Evolutionary conservation across 441 rosid genomes (phyloP).

Genomic region (Pelargonium exstipulatum): DNA sequence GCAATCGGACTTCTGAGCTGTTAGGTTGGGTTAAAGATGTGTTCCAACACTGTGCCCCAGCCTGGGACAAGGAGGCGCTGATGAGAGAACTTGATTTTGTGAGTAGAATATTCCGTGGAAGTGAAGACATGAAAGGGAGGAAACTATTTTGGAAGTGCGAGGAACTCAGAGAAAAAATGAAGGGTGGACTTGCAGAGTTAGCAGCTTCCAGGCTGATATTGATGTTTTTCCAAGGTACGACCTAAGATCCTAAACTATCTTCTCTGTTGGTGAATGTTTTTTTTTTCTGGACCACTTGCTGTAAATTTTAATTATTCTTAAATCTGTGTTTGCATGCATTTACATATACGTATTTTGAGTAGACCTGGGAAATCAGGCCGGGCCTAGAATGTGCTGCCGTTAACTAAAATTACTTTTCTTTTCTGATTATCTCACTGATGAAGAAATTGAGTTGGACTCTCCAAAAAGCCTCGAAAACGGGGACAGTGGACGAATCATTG

Average conservation of each 20-base stretch:
- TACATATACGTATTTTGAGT: background rate
- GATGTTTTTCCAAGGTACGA: conserved; percentile 77
- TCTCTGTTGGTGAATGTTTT: conserved; percentile 2
- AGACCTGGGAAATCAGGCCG: background rate
- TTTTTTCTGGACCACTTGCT: background rate
- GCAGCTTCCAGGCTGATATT: conserved; percentile 68
- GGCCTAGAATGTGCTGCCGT: background rate
- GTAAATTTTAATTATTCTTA: conserved; percentile 1
- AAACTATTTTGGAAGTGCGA: conserved; percentile 84
- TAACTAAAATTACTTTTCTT: background rate
- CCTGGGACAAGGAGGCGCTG: conserved; percentile 83
- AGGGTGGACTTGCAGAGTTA: conserved; percentile 63
- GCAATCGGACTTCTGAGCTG: conserved; percentile 85
- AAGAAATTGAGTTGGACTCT: conserved; percentile 81
- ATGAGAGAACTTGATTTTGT: conserved; percentile 84
- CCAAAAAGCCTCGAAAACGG: conserved; percentile 72
- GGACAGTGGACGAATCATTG: conserved; percentile 68
- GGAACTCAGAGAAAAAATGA: conserved; percentile 74
- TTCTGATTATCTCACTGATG: conserved; percentile 18
- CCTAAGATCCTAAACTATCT: conserved; percentile 4
- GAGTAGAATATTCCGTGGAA: conserved; percentile 82
- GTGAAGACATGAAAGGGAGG: conserved; percentile 85
- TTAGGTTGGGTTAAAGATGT: conserved; percentile 97
- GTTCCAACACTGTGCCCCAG: conserved; percentile 89
- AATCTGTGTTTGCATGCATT: background rate